Evolutionary conservation across 1,284 basidiomycete species (phyloP).

Genomic region (Ceratobasidium sp.): DNA sequence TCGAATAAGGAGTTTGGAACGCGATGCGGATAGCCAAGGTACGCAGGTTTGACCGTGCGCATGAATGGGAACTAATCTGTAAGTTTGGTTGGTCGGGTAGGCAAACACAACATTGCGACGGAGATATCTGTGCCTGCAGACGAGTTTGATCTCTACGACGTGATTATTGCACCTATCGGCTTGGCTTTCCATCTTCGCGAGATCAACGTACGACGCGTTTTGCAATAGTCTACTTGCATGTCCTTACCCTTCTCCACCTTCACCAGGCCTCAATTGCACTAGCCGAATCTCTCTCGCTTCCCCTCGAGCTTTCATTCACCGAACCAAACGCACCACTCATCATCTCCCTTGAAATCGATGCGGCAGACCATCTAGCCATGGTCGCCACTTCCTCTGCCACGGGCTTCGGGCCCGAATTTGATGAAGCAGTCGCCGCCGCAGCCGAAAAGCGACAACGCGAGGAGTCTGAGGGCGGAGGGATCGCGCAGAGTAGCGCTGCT

Average conservation of each 20-base stretch:
- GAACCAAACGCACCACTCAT: constrained; percentile 58
- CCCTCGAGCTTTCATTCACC: constrained; percentile 77
- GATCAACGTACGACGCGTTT: constrained; percentile 68
- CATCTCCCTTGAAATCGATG: constrained; percentile 45
- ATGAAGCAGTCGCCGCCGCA: constrained; percentile 38
- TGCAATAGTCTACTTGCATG: constrained; percentile 2
- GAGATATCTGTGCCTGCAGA: constrained; percentile 76
- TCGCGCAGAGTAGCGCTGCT: constrained; percentile 15
- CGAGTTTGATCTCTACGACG: constrained; percentile 79
- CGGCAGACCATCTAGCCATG: constrained; percentile 44
- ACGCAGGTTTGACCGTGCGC: constrained; percentile 22
- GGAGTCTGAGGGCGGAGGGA: constrained; percentile 1
- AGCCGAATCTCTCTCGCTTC: constrained; percentile 71
- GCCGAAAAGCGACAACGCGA: constrained; percentile 33
- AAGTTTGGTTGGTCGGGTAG: not conserved
- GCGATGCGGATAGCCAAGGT: constrained; percentile 73
- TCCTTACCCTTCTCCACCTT: not conserved
- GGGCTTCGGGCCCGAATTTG: constrained; percentile 30
- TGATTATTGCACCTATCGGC: constrained; percentile 67
- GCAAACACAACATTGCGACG: constrained; percentile 61
- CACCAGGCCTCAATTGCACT: constrained; percentile 76
- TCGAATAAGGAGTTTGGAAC: constrained; percentile 71
- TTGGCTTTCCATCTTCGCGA: constrained; percentile 82
- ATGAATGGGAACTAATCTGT: not conserved
- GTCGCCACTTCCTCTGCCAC: constrained; percentile 43